Base-by-base conservation (phyloP, 805 yeast species). In the Kazachstania africana region DNA sequence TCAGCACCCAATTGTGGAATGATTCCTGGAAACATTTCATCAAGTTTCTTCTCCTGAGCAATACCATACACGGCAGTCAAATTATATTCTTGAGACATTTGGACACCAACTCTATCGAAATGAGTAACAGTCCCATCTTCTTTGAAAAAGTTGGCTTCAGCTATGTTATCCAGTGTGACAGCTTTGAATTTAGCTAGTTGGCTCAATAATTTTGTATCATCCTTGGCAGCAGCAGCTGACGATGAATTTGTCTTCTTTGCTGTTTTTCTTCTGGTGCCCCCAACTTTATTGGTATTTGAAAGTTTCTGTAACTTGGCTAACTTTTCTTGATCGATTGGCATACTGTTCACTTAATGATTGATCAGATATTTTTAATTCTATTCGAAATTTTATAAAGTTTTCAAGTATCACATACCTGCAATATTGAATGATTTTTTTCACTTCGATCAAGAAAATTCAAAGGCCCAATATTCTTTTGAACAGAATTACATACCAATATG, bases 101-200 rank as follows among this genome's bases (percentile, higher is more conserved):
- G 96, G 44, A 87, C 91, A 66, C 91, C 93, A 47, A 91, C 95
- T 63, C 91, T 79, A 72, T 81, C 76, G 74, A 91, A 84, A 70
- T 88, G 95, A 63, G 88, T 68, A 44, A 91, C 95, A 59, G 78
- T 79, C 58, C 96, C 96, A 62, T 88, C 95, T 44, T 84, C 95
- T 64, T 72, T 80, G 81, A 91, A 87, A 72, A 88, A 82, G 75
- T 87, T 88, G 55, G 95, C 97, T 70, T 88, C 96, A 61, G 84
- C 94, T 53, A 88, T 78, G 54, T 81, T 84, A 47, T 80, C 85
- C 50, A 88, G 66, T 53, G 84, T 79, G 64, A 79, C 82, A 45
- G 87, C 93, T 64, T 81, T 78, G 60, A 88, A 70, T 68, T 87
- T 85, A 62, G 76, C 78, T 65, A 88, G 70, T 55, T 88, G 75